Evolutionary conservation across 2,329 filamentous ascomycete genomes (phyloP).

Genomic region (Alternaria sp.): DNA sequence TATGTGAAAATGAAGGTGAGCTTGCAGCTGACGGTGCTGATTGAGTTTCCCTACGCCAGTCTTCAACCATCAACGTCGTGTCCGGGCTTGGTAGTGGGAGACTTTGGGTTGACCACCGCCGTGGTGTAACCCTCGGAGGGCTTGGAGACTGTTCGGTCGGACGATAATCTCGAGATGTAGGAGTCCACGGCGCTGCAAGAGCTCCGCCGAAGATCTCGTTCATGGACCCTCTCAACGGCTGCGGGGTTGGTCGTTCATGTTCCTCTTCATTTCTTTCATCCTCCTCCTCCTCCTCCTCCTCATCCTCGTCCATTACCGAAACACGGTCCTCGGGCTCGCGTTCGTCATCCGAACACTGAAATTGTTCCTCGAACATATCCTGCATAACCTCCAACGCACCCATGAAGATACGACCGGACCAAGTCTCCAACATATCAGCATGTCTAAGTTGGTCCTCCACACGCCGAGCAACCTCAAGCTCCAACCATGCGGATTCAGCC

Average conservation of each 20-base stretch:
- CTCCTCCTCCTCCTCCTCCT: not conserved
- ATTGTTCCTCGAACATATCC: not conserved
- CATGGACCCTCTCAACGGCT: not conserved
- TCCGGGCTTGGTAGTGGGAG: not conserved
- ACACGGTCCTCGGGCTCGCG: not conserved
- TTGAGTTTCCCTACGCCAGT: not conserved
- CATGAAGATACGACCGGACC: not conserved
- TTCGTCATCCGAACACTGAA: not conserved
- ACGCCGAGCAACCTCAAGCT: not conserved
- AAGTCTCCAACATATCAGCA: not conserved
- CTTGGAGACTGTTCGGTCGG: not conserved
- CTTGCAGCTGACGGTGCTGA: not conserved
- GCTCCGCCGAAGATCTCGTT: not conserved
- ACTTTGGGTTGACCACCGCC: not conserved
- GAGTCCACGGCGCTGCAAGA: not conserved
- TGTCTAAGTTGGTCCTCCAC: not conserved
- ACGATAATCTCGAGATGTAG: not conserved
- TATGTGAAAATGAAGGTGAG: not conserved
- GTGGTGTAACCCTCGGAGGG: not conserved
- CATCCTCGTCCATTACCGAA: not conserved
- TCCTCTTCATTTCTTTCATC: not conserved
- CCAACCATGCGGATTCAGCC: not conserved
- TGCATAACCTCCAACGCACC: not conserved
- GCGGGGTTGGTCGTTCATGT: not conserved
- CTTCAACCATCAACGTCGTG: not conserved